Evolutionary conservation across 305 asterid species (phyloP), one percentile per base, ranked within the genome.

Genomic region (Rubia occidens): DNA sequence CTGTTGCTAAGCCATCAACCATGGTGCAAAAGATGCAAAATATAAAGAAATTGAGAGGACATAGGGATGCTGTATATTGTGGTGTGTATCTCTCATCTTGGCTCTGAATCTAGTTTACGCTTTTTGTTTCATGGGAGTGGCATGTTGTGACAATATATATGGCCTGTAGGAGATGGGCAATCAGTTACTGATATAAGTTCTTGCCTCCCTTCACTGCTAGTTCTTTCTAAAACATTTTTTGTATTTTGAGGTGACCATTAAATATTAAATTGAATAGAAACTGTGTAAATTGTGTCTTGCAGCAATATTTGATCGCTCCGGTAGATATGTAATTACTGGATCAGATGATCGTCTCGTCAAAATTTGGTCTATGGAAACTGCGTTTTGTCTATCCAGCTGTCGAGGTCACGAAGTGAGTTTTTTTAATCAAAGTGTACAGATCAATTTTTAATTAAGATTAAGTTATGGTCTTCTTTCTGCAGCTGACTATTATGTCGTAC

Each of bases 281-380:
- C 45, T n/a, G 11, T 62, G 45, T 62, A 39, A 35, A 35, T 62
- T 74, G 62, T 70, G 74, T 77, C 63, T 53, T 86, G 74, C 77
- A 94, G 99, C 99, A 75, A 94, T 94, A 82, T 89, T 94, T 86
- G 99, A 94, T 78, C 96, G 89, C 77, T 80, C 89, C 47, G 97
- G 99, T 69, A 90, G 97, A 74, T 91, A 87, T 71, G 97, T 94
- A 73, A 94, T 94, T 76, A 94, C 99, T 78, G 99, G 99, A 60
- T 91, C 99, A 49, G 99, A 94, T 74, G 99, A 94, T 85, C 97
- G 99, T 74, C 86, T 94, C 79, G 96, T 94, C 72, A 94, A 94
- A 84, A 83, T 94, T 80, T 94, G 97, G 99, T 90, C 96, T 21
- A 85, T 94, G 99, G 99, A 90, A 84, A 94, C 99, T 78, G 99